These are phyloP conservation scores for Megacollybia platyphylla DNA, from an alignment of 1,284 basidiomycete species.

Conservation along the genomic window DNA sequence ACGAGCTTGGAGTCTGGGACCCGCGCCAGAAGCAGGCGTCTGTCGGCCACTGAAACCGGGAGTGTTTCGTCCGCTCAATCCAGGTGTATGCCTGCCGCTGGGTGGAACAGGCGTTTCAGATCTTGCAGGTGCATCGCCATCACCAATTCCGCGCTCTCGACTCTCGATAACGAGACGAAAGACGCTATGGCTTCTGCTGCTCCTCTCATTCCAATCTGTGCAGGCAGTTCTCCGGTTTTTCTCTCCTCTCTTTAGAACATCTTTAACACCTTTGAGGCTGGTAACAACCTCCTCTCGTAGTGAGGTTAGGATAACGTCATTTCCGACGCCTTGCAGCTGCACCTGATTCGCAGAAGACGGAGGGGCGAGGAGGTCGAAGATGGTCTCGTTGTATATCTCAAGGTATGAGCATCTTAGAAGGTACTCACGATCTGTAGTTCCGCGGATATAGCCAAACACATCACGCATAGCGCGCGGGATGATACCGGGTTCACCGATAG, in stretches of 20 bases:
- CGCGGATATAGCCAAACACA: slow-evolving; percentile 65
- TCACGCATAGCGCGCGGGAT: slow-evolving; percentile 88
- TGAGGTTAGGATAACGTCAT: slow-evolving; percentile 53
- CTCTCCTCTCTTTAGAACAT: slow-evolving; percentile 79
- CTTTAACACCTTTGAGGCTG: slow-evolving; percentile 73
- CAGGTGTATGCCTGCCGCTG: slow-evolving; percentile 4
- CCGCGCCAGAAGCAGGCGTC: slow-evolving; percentile 44
- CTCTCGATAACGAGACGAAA: slow-evolving; percentile 84
- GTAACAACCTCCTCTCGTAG: slow-evolving; percentile 89
- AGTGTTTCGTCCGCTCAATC: slow-evolving; percentile 20
- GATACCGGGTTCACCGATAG: slow-evolving; percentile 71
- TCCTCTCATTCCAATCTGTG: slow-evolving; percentile 96
- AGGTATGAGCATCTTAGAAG: slow-evolving; percentile 90
- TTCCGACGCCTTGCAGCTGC: slow-evolving; percentile 61
- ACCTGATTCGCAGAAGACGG: slow-evolving; percentile 56
- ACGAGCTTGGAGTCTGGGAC: slow-evolving; percentile 53
- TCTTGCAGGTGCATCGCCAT: slow-evolving; percentile 3
- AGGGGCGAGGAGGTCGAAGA: slow-evolving; percentile 79
- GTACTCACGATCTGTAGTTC: slow-evolving; percentile 75
- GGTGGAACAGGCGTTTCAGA: background rate
- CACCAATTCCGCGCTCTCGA: slow-evolving; percentile 40
- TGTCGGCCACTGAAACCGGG: slow-evolving; percentile 29
- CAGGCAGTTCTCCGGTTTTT: slow-evolving; percentile 83
- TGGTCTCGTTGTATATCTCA: slow-evolving; percentile 94
- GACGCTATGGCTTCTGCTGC: slow-evolving; percentile 86